phyloP scores from a whole-genome alignment of 352 stramenopile species.

The Thalassiosira livingstoniorum region DNA sequence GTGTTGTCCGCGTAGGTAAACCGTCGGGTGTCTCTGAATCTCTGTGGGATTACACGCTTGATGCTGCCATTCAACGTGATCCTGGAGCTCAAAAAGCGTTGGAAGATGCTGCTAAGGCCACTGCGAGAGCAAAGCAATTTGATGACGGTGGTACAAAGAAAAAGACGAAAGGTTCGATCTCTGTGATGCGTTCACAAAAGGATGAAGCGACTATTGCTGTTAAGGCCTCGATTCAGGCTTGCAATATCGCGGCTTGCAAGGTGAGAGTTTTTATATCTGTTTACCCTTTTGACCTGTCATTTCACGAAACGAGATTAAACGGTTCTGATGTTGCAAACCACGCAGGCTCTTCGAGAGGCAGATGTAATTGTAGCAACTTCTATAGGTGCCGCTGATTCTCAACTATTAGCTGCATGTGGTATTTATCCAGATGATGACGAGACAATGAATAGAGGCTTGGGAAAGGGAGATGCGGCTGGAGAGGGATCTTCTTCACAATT shows the following conservation, averaged over 20 bases:
- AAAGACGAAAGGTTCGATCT: constrained; percentile 45
- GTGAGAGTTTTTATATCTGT: too few relatives aligned
- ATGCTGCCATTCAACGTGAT: constrained; percentile 78
- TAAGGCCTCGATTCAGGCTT: constrained; percentile 74
- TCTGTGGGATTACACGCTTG: constrained; percentile 76
- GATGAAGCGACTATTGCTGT: constrained; percentile 76
- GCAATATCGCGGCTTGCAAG: too few relatives aligned
- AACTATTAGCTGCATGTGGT: constrained; percentile 78
- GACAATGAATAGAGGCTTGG: too few relatives aligned
- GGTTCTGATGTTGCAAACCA: too few relatives aligned
- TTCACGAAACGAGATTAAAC: too few relatives aligned
- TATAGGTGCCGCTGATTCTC: constrained; percentile 77
- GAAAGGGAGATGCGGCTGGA: constrained; percentile 4
- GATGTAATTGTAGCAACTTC: constrained; percentile 84
- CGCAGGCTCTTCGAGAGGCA: constrained; percentile 73
- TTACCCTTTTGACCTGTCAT: too few relatives aligned
- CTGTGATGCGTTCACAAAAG: constrained; percentile 57
- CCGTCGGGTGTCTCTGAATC: constrained; percentile 71
- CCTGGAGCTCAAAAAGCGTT: constrained; percentile 70
- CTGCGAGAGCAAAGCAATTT: constrained; percentile 49
- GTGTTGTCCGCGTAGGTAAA: constrained; percentile 82
- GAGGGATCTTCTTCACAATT: constrained; percentile 38
- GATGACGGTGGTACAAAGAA: constrained; percentile 34
- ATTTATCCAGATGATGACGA: constrained; percentile 67
- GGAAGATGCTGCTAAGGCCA: constrained; percentile 55